A percentile compares a stretch with the other conserved stretches of the same genome.
phyloP scores from a whole-genome alignment of 2,329 filamentous ascomycete genomes.

The Pseudogymnoascus sp. region DNA sequence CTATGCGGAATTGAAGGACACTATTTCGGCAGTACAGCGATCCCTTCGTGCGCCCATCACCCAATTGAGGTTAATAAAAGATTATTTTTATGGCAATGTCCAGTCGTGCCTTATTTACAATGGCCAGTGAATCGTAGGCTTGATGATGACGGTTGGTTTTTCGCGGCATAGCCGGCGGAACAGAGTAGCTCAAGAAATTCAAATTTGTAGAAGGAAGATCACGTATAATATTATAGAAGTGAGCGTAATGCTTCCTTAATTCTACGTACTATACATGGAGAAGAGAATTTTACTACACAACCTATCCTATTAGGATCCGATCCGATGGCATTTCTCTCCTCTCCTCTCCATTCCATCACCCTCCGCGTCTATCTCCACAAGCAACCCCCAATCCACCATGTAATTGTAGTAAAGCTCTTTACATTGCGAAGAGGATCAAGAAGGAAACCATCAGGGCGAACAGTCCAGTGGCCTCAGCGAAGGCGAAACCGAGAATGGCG shows the following conservation, averaged over 20 bases:
- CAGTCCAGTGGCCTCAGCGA: slow-evolving; percentile 54
- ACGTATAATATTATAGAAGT: slow-evolving; percentile 9
- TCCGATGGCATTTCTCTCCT: slow-evolving; percentile 9
- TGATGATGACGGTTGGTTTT: background rate
- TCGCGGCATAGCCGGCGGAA: background rate
- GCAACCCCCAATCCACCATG: background rate
- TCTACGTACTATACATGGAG: slow-evolving; percentile 9
- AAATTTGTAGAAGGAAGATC: slow-evolving; percentile 7
- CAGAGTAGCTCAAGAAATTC: background rate
- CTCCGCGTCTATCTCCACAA: slow-evolving; percentile 5
- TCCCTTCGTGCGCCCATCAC: slow-evolving; percentile 1
- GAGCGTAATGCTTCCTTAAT: slow-evolving; percentile 9
- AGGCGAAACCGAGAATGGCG: slow-evolving; percentile 57
- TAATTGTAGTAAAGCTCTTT: slow-evolving; percentile 7
- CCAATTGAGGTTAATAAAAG: background rate
- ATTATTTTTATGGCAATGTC: background rate
- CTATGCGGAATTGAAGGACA: background rate
- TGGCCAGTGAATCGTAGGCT: background rate
- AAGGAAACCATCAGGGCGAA: slow-evolving; percentile 43
- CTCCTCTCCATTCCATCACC: slow-evolving; percentile 9
- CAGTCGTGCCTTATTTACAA: background rate
- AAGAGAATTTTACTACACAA: slow-evolving; percentile 9
- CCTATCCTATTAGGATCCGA: slow-evolving; percentile 9
- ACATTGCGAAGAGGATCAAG: slow-evolving; percentile 18
- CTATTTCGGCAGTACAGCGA: slow-evolving; percentile 4